phyloP scores from a whole-genome alignment of 2,329 filamentous ascomycete genomes.

The Epichloe bromicola region DNA sequence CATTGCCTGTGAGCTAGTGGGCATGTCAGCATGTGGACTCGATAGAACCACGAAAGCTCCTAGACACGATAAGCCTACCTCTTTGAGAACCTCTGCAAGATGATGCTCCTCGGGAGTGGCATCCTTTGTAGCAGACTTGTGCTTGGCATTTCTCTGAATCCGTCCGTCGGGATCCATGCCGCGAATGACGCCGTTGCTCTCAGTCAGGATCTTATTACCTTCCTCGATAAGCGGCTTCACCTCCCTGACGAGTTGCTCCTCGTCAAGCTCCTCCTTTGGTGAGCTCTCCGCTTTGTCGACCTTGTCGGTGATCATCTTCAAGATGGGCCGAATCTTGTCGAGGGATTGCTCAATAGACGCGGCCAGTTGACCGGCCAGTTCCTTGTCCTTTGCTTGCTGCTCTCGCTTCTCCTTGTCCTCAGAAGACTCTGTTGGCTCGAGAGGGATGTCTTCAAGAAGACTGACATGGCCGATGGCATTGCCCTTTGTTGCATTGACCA shows the following conservation, averaged over 20 bases:
- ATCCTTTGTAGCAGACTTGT: slow-evolving; percentile 59
- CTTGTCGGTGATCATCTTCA: slow-evolving; percentile 74
- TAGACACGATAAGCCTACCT: slow-evolving; percentile 25
- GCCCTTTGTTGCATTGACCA: slow-evolving; percentile 56
- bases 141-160: slow-evolving; percentile 75
- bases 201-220: slow-evolving; percentile 65
- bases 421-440: slow-evolving; percentile 31
- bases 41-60: no score
- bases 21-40: no score
- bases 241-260: slow-evolving; percentile 74
- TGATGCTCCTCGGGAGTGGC: slow-evolving; percentile 61
- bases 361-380: slow-evolving; percentile 67
- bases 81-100: slow-evolving; percentile 75
- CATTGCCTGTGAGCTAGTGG: slow-evolving; percentile 54
- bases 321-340: slow-evolving; percentile 72
- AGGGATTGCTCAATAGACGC: slow-evolving; percentile 63
- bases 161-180: slow-evolving; percentile 80
- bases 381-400: slow-evolving; percentile 51
- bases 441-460: slow-evolving; percentile 46
- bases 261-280: slow-evolving; percentile 76
- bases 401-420: slow-evolving; percentile 41
- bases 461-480: slow-evolving; percentile 54
- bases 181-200: slow-evolving; percentile 76
- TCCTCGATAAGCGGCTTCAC: slow-evolving; percentile 85
- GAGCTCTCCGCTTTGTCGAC: slow-evolving; percentile 71